Conservation (phyloP, 371 early-diverging fungal genomes). For the Apophysomyces elegans region DNA sequence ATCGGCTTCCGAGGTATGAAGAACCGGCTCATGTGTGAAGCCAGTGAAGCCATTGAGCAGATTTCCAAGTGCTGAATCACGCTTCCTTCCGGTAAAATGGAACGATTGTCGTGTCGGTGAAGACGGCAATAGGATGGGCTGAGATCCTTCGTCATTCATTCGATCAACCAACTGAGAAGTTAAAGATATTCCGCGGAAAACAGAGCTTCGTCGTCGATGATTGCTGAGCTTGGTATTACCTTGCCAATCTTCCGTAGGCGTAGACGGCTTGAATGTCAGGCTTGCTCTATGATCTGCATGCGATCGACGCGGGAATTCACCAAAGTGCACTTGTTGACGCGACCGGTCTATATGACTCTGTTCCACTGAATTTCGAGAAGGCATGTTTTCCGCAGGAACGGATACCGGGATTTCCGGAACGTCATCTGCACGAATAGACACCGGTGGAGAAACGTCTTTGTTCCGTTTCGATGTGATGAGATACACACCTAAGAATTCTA, state of each 20-base stretch:
- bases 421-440: slow-evolving; percentile 31
- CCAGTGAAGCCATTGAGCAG: slow-evolving; percentile 35
- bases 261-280: neutral
- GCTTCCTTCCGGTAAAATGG: neutral
- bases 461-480: slow-evolving; percentile 68
- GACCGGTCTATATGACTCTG: neutral
- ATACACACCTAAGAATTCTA: slow-evolving; percentile 78
- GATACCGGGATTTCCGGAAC: neutral
- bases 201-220: slow-evolving; percentile 44
- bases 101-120: slow-evolving; percentile 30
- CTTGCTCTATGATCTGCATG: slow-evolving; percentile 6
- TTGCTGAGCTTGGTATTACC: slow-evolving; percentile 8
- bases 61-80: slow-evolving; percentile 28
- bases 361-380: neutral
- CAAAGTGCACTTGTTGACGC: slow-evolving; percentile 1
- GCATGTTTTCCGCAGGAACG: neutral
- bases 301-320: neutral
- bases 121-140: slow-evolving; percentile 26
- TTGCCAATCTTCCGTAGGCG: slow-evolving; percentile 2
- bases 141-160: slow-evolving; percentile 31
- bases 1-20: slow-evolving; percentile 32
- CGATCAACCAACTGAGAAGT: slow-evolving; percentile 52
- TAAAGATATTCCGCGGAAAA: slow-evolving; percentile 51
- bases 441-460: slow-evolving; percentile 21
- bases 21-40: slow-evolving; percentile 17